Base-by-base conservation (phyloP, 1,284 basidiomycete genomes). In the Sanghuangporus baumii region DNA sequence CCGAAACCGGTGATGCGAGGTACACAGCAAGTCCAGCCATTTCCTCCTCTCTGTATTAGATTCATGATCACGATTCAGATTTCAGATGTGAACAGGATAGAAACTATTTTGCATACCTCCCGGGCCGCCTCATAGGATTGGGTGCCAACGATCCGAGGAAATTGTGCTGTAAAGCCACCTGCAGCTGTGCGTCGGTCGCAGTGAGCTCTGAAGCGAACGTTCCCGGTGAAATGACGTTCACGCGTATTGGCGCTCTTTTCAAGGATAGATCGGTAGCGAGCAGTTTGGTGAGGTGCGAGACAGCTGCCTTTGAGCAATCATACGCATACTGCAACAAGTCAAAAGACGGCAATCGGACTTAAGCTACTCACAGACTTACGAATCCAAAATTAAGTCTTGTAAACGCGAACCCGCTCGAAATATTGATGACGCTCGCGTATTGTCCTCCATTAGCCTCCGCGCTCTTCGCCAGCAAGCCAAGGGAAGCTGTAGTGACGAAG, bases 181-280 rank as follows among this genome's bases (percentile, higher is more conserved):
- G 59, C 47, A 65, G 48, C 40, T 66, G 34, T 40, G 64, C 67
- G 6, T 60, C 65, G 4, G 65, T 57, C 31, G 31, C 61, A 36
- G 38, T 73, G 68, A 76, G 71, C 63, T 75, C 72, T 8, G 68
- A 68, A 2, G 70, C 63, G 64, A 69, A 71, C 9, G 69, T 46
- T 12, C 74, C 75, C 0, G 75, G 74, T 9, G 73, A 70, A 40
- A 76, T 73, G 11, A 69, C 67, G 67, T 71, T 69, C 4, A 73
- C 69, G 6, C 72, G 68, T n/a, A 76, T 66, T 8, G 72, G 72
- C 23, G 74, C 68, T 8, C 68, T 63, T 18, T 65, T 65, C 31
- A 71, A 65, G 2, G 71, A 71, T 31, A 75, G 71, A 43, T 75
- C 72, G 16, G 71, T 74, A 0, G 73, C 67, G 47, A 77, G 62